Percentiles rank a stretch among this genome's conserved stretches.
These are phyloP conservation scores for Linderniella brevidens DNA, from an alignment of 257 asterid genomes.

Conservation along the genomic window DNA sequence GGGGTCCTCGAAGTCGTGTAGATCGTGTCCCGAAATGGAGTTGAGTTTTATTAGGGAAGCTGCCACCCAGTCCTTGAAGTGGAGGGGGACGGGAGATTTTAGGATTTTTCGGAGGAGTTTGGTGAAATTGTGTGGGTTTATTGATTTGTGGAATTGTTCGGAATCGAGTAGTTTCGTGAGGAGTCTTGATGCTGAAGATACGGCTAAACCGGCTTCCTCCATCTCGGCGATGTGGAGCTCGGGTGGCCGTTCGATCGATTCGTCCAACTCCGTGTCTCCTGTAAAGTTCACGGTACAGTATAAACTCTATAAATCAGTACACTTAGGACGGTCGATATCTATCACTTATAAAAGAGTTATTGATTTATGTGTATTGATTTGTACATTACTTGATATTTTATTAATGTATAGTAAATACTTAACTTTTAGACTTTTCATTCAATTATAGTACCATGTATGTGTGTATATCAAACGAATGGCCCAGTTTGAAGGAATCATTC, in stretches of 20 bases:
- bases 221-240: conserved; percentile 35
- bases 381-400: too few relatives aligned
- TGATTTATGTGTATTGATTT: too few relatives aligned
- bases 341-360: too few relatives aligned
- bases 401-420: too few relatives aligned
- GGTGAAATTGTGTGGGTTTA: conserved; percentile 22
- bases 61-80: conserved; percentile 61
- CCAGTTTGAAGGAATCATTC: too few relatives aligned
- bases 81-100: conserved; percentile 36
- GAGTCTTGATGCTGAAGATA: conserved; percentile 54
- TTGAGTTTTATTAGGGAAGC: conserved; percentile 63
- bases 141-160: conserved; percentile 17
- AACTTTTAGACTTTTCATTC: too few relatives aligned
- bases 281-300: not conserved
- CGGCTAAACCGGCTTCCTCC: conserved; percentile 63
- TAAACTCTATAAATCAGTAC: too few relatives aligned
- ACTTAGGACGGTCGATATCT: too few relatives aligned
- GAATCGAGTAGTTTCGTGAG: conserved; percentile 46
- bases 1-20: conserved; percentile 21
- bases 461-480: too few relatives aligned
- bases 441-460: too few relatives aligned
- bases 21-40: conserved; percentile 18
- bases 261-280: conserved; percentile 10
- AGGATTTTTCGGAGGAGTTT: conserved; percentile 40
- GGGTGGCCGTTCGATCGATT: conserved; percentile 18